phyloP scores from a whole-genome alignment of 2,329 filamentous ascomycete species.

The Rhexocercosporidium sp. region DNA sequence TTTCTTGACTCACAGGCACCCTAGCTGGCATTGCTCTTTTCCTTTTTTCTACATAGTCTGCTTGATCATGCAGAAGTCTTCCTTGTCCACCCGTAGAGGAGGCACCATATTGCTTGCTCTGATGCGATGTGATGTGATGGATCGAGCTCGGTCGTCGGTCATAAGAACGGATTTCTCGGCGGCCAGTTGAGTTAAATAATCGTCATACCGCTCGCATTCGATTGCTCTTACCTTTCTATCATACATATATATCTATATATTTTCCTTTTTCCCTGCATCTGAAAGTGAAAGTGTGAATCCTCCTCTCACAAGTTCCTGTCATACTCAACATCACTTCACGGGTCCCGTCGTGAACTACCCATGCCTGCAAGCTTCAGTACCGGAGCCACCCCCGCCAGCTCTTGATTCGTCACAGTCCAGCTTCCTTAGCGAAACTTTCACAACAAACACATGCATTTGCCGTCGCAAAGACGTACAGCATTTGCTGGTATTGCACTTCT shows the following conservation, averaged over 20 bases:
- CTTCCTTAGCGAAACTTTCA: background rate
- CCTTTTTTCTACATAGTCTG: background rate
- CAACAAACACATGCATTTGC: constrained; percentile 26
- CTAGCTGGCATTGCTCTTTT: background rate
- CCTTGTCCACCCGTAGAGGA: background rate
- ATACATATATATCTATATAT: background rate
- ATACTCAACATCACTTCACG: background rate
- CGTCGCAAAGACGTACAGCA: constrained; percentile 6
- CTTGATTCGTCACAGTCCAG: background rate
- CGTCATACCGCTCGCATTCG: constrained; percentile 6
- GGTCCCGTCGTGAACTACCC: background rate
- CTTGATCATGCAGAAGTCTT: background rate
- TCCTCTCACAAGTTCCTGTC: background rate
- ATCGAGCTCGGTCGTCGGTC: background rate
- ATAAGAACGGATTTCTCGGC: constrained; percentile 4
- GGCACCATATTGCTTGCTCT: background rate
- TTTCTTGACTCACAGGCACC: background rate
- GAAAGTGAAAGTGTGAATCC: background rate
- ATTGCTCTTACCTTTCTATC: background rate
- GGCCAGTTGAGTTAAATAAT: background rate
- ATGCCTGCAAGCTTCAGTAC: background rate
- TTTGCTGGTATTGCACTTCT: constrained; percentile 27
- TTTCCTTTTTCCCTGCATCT: background rate
- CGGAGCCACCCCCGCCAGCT: background rate
- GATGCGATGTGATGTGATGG: background rate